These are phyloP conservation scores for Penicillium crystallinum DNA, from an alignment of 495 filamentous ascomycete species.

Conservation along the genomic window DNA sequence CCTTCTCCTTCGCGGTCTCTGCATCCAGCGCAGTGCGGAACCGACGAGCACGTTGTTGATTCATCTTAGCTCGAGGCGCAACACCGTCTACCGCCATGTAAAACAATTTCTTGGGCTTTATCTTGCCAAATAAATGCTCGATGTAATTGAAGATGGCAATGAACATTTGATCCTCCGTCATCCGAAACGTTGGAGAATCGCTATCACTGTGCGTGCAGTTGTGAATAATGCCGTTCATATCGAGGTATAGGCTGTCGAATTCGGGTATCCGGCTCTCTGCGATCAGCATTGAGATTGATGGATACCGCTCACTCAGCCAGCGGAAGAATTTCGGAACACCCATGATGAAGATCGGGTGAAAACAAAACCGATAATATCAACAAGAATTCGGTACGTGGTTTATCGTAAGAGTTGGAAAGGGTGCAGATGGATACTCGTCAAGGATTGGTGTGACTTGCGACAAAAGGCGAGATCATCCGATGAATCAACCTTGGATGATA, in stretches of 20 bases:
- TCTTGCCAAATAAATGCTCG: conserved; percentile 97
- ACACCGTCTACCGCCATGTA: conserved; percentile 99
- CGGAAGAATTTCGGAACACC: conserved; percentile 96
- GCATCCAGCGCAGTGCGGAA: conserved; percentile 93
- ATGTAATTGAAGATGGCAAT: conserved; percentile 99
- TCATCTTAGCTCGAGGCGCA: conserved; percentile 98
- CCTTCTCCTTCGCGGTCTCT: conserved; percentile 84
- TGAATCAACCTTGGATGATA: not conserved
- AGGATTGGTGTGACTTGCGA: conserved; percentile 1
- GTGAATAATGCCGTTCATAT: conserved; percentile 99
- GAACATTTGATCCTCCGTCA: conserved; percentile 98
- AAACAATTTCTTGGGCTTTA: conserved; percentile 95
- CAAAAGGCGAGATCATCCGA: conserved; percentile 2
- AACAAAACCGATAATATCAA: not conserved
- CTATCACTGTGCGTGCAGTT: conserved; percentile 98
- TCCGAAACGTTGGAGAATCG: conserved; percentile 81
- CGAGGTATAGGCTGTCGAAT: conserved; percentile 96
- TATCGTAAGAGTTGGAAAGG: conserved; percentile 1
- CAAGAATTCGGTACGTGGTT: not conserved
- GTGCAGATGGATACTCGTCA: not conserved
- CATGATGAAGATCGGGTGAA: conserved; percentile 35
- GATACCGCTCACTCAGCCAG: conserved; percentile 99
- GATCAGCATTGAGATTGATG: conserved; percentile 96
- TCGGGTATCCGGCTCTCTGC: conserved; percentile 98
- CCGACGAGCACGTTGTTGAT: conserved; percentile 92